Percentiles rank a stretch among this genome's conserved stretches.
These are phyloP conservation scores for Arthroderma uncinatum DNA, from an alignment of 2,329 filamentous ascomycete genomes.

Conservation along the genomic window DNA sequence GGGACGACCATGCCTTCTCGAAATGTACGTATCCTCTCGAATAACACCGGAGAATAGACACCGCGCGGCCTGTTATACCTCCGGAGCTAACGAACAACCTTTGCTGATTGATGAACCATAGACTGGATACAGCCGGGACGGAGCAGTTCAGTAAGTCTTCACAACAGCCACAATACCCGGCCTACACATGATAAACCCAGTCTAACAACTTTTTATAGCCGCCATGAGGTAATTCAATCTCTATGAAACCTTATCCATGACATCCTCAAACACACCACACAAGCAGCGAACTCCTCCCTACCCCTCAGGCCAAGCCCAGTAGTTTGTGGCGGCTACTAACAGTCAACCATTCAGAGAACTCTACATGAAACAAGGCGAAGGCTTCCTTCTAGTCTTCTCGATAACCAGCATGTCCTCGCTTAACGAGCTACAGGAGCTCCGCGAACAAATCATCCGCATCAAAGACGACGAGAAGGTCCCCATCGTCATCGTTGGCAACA, in stretches of 20 bases:
- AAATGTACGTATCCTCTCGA: conserved; percentile 55
- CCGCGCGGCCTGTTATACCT: too few relatives aligned
- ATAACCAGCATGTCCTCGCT: conserved; percentile 80
- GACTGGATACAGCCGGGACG: conserved; percentile 79
- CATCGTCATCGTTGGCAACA: conserved; percentile 86
- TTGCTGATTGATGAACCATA: conserved; percentile 25
- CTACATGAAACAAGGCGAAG: conserved; percentile 89
- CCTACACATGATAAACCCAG: not conserved
- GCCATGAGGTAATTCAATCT: conserved; percentile 43
- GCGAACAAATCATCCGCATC: conserved; percentile 82
- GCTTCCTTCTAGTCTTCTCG: conserved; percentile 83
- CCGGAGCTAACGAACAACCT: not conserved
- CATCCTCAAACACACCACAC: not conserved
- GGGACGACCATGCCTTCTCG: conserved; percentile 78
- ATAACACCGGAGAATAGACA: too few relatives aligned
- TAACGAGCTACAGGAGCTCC: conserved; percentile 65
- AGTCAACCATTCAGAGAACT: conserved; percentile 47
- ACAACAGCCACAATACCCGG: not conserved
- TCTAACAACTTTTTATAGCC: conserved; percentile 28
- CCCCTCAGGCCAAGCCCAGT: not conserved
- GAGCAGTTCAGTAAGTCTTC: conserved; percentile 76
- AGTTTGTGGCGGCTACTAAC: not conserved
- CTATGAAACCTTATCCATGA: not conserved
- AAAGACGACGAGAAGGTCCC: conserved; percentile 78
- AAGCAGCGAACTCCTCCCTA: not conserved